phyloP scores from a whole-genome alignment of 2,329 filamentous ascomycete species.

The Metarhizium anisopliae region DNA sequence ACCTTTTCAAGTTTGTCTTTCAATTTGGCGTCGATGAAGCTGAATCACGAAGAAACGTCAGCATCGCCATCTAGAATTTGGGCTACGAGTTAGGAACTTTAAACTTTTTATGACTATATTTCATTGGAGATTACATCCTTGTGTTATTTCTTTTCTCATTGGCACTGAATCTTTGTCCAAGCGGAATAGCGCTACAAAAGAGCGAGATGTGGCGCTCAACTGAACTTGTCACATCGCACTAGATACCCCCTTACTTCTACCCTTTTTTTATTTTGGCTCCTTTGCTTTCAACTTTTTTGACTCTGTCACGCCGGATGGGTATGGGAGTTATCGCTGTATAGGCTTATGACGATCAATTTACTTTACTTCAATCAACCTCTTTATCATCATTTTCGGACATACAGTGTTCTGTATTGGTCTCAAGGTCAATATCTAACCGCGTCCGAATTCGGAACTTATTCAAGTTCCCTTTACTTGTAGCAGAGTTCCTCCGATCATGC shows the following conservation, averaged over 20 bases:
- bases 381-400: background rate
- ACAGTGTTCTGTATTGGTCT: background rate
- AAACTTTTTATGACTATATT: background rate
- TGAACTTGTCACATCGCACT: background rate
- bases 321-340: background rate
- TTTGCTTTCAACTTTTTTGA: background rate
- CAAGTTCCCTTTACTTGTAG: background rate
- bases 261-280: background rate
- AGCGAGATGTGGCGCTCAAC: background rate
- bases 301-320: background rate
- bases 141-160: background rate
- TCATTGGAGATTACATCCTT: background rate
- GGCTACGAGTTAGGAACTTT: background rate
- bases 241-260: conserved; percentile 1
- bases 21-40: conserved; percentile 76
- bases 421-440: background rate
- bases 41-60: conserved; percentile 54
- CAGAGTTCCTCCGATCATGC: background rate
- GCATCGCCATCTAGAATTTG: conserved; percentile 41
- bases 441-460: background rate
- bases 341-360: background rate
- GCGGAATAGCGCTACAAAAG: background rate
- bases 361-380: background rate
- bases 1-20: conserved; percentile 78
- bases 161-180: background rate